Evolutionary conservation across 495 filamentous ascomycete species (phyloP).

Genomic region (Tetracladium marchalianum): DNA sequence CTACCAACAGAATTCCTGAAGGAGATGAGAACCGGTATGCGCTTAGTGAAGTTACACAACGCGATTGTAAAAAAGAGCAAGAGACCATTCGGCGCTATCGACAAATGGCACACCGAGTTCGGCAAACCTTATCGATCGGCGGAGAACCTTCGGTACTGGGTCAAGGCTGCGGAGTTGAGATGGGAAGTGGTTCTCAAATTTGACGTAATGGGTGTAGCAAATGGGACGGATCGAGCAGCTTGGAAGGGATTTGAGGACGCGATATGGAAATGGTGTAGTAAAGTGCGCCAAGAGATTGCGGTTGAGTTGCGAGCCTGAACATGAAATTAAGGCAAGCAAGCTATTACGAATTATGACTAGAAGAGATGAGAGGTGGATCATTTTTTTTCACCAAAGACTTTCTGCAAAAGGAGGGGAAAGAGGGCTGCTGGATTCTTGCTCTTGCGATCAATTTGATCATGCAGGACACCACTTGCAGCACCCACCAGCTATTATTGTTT

Average conservation of each 20-base stretch:
- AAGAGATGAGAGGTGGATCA: neutral
- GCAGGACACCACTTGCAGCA: too few relatives aligned
- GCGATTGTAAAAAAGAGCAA: conserved; percentile 74
- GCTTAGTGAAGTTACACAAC: conserved; percentile 82
- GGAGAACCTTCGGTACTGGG: conserved; percentile 91
- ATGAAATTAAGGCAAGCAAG: neutral
- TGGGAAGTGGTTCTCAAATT: conserved; percentile 85
- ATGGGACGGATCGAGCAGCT: conserved; percentile 49
- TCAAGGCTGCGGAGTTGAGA: conserved; percentile 87
- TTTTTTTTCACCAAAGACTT: too few relatives aligned
- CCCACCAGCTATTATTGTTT: too few relatives aligned
- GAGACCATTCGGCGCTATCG: conserved; percentile 84
- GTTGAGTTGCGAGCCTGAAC: conserved; percentile 26
- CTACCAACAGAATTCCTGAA: conserved; percentile 70
- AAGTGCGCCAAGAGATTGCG: conserved; percentile 65
- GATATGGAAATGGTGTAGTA: conserved; percentile 66
- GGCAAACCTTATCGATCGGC: conserved; percentile 88
- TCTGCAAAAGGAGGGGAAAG: too few relatives aligned
- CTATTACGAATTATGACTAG: neutral
- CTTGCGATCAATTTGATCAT: too few relatives aligned
- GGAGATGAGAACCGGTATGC: conserved; percentile 64
- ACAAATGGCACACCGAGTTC: conserved; percentile 76
- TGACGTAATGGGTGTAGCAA: conserved; percentile 78
- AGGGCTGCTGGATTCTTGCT: too few relatives aligned
- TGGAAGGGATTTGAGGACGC: conserved; percentile 77